Percentiles rank a stretch among this genome's conserved stretches.
phyloP scores from a whole-genome alignment of 148 eudicot species.

The Chenopodium berlandieri region DNA sequence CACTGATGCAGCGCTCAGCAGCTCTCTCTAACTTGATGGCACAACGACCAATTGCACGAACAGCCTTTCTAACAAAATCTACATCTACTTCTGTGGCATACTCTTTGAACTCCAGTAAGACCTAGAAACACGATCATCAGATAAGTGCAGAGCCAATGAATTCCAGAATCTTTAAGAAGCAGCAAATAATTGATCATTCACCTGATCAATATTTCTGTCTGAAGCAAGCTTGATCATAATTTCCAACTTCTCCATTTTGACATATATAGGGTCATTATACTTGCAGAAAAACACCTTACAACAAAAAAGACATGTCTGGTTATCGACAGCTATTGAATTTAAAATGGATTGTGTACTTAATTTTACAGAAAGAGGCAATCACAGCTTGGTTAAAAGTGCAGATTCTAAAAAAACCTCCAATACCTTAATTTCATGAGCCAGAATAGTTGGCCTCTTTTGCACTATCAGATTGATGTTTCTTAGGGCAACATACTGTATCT shows the following conservation, averaged over 20 bases:
- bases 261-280: conserved; percentile 98
- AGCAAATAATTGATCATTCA: conserved; percentile 15
- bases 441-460: conserved; percentile 91
- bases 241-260: conserved; percentile 98
- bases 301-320: conserved; percentile 6
- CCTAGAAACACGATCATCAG: conserved; percentile 45
- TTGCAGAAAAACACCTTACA: conserved; percentile 94
- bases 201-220: conserved; percentile 97
- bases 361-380: not conserved
- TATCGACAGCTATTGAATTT: not conserved
- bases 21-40: conserved; percentile 99
- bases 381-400: not conserved
- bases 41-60: conserved; percentile 98
- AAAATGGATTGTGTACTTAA: not conserved
- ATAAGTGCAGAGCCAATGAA: conserved; percentile 1
- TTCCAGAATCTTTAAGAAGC: not conserved
- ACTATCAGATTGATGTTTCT: conserved; percentile 95
- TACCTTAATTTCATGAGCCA: conserved; percentile 99
- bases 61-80: conserved; percentile 97
- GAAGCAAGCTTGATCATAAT: conserved; percentile 99
- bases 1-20: conserved; percentile 98
- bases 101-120: conserved; percentile 94
- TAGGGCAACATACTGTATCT: conserved; percentile 96
- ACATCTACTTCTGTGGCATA: conserved; percentile 99
- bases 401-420: not conserved